Evolutionary conservation across 345 rosid species (phyloP).

Genomic region (Rhizophora mangle): DNA sequence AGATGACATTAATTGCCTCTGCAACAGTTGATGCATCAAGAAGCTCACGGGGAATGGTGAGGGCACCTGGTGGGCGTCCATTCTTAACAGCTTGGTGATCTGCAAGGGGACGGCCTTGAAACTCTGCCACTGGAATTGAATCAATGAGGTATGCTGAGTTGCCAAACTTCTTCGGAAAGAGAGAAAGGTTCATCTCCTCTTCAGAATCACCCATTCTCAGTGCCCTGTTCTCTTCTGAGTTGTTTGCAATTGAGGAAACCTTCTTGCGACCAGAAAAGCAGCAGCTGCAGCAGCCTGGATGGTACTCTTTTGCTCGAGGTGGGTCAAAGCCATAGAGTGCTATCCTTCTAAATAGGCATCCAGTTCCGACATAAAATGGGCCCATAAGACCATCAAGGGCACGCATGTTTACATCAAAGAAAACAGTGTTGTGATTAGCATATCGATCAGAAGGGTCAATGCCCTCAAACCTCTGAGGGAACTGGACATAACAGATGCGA

Average conservation of each 20-base stretch:
- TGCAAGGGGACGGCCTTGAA: slow-evolving; percentile 92
- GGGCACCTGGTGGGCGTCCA: slow-evolving; percentile 95
- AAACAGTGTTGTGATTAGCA: slow-evolving; percentile 95
- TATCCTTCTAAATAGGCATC: slow-evolving; percentile 87
- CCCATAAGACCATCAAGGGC: slow-evolving; percentile 99
- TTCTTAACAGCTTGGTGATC: slow-evolving; percentile 93
- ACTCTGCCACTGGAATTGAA: slow-evolving; percentile 90
- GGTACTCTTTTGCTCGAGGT: slow-evolving; percentile 67
- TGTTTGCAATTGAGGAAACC: slow-evolving; percentile 40
- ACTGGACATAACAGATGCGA: slow-evolving; percentile 87
- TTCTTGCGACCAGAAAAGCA: slow-evolving; percentile 58
- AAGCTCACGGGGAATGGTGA: slow-evolving; percentile 79
- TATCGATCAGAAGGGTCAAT: slow-evolving; percentile 97
- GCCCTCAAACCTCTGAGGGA: slow-evolving; percentile 98
- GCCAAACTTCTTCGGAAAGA: slow-evolving; percentile 80
- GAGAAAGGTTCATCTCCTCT: slow-evolving; percentile 70
- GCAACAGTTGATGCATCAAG: slow-evolving; percentile 96
- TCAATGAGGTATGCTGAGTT: slow-evolving; percentile 80
- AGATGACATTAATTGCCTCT: slow-evolving; percentile 92
- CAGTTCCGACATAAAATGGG: slow-evolving; percentile 95
- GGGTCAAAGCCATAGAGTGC: slow-evolving; percentile 96
- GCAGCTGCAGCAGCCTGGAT: slow-evolving; percentile 65
- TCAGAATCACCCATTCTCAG: slow-evolving; percentile 84
- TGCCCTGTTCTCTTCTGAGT: slow-evolving; percentile 71
- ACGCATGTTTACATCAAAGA: slow-evolving; percentile 98